phyloP scores from a whole-genome alignment of 495 filamentous ascomycete genomes.

The Daldinia decipiens region DNA sequence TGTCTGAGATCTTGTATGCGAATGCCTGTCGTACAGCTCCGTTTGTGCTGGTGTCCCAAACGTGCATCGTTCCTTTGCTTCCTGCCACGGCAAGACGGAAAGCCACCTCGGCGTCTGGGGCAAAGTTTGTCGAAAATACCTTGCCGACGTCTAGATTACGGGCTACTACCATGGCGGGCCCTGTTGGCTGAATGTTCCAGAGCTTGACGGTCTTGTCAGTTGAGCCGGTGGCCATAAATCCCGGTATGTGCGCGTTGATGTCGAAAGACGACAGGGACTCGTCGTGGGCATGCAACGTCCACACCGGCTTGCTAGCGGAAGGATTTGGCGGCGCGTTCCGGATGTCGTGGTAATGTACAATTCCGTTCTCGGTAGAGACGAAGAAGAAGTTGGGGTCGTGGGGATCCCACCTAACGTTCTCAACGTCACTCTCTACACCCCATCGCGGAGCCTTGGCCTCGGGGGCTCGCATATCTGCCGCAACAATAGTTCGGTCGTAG shows the following conservation, averaged over 20 bases:
- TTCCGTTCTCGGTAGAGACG: conserved; percentile 89
- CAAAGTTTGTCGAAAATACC: conserved; percentile 91
- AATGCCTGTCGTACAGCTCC: conserved; percentile 87
- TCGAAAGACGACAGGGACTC: conserved; percentile 95
- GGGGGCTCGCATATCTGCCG: conserved; percentile 92
- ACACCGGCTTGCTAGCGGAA: conserved; percentile 80
- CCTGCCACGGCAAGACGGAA: conserved; percentile 93
- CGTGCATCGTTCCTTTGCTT: conserved; percentile 90
- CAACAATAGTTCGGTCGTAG: conserved; percentile 92
- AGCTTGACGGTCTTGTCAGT: conserved; percentile 95
- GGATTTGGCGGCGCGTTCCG: conserved; percentile 75
- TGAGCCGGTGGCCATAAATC: conserved; percentile 91
- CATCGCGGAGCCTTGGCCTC: conserved; percentile 80
- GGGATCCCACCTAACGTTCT: conserved; percentile 90
- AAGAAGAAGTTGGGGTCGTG: conserved; percentile 94
- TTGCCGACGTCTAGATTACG: conserved; percentile 93
- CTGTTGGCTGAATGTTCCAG: conserved; percentile 86
- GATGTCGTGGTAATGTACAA: conserved; percentile 87
- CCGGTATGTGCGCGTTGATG: conserved; percentile 86
- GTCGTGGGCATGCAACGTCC: conserved; percentile 95
- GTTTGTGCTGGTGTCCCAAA: conserved; percentile 98
- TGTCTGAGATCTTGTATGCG: conserved; percentile 70
- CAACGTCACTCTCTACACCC: conserved; percentile 94
- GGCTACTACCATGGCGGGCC: conserved; percentile 88
- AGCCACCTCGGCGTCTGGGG: conserved; percentile 85